Evolutionary conservation across 177 flowering plant genomes (phyloP).

Genomic region (Vitis hybrid): DNA sequence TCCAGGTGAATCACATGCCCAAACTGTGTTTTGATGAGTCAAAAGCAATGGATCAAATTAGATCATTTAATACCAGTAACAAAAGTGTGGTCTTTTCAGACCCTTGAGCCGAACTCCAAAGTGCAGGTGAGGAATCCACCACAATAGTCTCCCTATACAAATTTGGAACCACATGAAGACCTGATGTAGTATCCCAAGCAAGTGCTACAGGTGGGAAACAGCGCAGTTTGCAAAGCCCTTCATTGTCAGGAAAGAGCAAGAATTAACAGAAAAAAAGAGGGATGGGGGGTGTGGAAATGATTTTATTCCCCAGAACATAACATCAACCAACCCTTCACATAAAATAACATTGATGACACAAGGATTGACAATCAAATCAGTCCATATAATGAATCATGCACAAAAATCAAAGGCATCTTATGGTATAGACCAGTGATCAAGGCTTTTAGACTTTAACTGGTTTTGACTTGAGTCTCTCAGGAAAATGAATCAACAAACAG

Average conservation of each 20-base stretch:
- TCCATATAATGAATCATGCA: too few relatives aligned
- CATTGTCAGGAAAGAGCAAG: constrained; percentile 18
- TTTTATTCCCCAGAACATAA: background rate
- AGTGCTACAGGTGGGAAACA: constrained; percentile 97
- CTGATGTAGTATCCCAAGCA: constrained; percentile 90
- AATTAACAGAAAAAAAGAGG: constrained; percentile 4
- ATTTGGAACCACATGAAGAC: constrained; percentile 85
- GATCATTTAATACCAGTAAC: constrained; percentile 56
- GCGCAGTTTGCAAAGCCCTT: constrained; percentile 89
- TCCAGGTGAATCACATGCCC: background rate
- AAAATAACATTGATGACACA: too few relatives aligned
- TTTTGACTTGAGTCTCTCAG: too few relatives aligned
- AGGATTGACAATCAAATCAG: too few relatives aligned
- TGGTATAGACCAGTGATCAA: too few relatives aligned
- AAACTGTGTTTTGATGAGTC: background rate
- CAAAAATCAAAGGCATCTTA: too few relatives aligned
- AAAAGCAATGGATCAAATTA: background rate
- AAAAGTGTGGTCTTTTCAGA: constrained; percentile 74
- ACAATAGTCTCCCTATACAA: constrained; percentile 61
- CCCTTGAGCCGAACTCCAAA: constrained; percentile 63
- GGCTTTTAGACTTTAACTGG: too few relatives aligned
- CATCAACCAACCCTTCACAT: too few relatives aligned
- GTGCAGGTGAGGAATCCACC: constrained; percentile 90
- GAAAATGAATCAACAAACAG: too few relatives aligned
- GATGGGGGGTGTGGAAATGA: background rate